These are phyloP conservation scores for Monascus purpureus DNA, from an alignment of 495 filamentous ascomycete genomes.

Conservation along the genomic window DNA sequence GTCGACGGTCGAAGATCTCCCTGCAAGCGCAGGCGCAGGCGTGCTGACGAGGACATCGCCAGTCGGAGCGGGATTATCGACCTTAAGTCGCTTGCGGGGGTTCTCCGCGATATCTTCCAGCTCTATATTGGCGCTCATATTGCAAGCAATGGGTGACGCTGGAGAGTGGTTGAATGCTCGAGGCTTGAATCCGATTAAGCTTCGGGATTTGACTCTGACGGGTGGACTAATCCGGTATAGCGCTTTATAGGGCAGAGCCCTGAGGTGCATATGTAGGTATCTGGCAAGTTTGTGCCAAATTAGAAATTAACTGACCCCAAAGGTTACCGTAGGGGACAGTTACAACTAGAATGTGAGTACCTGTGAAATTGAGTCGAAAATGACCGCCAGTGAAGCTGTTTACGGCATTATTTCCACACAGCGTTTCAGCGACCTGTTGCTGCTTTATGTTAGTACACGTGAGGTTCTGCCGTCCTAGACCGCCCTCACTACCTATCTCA, in stretches of 20 bases:
- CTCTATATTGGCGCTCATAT: neutral
- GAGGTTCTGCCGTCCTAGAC: no score
- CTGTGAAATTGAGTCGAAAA: no score
- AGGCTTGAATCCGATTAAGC: neutral
- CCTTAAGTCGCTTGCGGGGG: slow-evolving; percentile 15
- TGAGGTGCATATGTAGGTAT: neutral
- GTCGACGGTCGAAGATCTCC: slow-evolving; percentile 5
- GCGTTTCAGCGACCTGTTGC: no score
- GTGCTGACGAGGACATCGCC: slow-evolving; percentile 9
- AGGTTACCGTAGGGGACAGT: no score
- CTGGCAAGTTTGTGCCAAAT: no score
- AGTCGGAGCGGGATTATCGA: slow-evolving; percentile 11
- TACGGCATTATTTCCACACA: no score
- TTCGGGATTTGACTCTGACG: neutral
- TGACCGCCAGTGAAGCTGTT: no score
- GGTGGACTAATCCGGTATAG: neutral
- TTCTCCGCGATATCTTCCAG: neutral
- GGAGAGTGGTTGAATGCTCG: neutral
- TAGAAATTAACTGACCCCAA: no score
- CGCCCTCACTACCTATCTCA: no score
- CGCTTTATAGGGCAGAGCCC: neutral
- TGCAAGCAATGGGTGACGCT: neutral
- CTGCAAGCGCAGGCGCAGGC: slow-evolving; percentile 5
- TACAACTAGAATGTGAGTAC: no score
- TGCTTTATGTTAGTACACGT: no score